Evolutionary conservation across 805 yeast genomes (phyloP), one percentile per base, ranked within the genome.

Genomic region (Isabelozyma rhagii): DNA sequence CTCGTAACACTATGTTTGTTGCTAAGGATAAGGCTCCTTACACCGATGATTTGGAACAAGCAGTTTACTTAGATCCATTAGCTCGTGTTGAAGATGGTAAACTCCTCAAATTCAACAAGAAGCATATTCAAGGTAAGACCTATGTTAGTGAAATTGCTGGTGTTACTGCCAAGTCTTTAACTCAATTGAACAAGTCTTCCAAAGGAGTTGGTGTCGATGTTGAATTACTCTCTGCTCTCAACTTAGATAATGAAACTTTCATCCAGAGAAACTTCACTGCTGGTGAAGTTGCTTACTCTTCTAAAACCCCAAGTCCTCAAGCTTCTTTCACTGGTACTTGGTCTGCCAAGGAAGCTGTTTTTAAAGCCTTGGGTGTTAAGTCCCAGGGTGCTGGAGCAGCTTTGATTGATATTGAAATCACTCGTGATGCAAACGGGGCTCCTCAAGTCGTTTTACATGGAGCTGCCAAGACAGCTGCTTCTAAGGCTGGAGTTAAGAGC

Each of bases 341-440:
- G 99, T 89, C 97, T 29, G 99, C 99, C 43, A 94, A 94, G 75
- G 99, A 94, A 76, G 99, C 99, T 41, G 97, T 92, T 36, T 94
- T 94, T 85, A 94, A 94, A 77, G 89, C 97, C 15, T 78, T 94
- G 64, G 92, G 94, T 53, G 96, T 89, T 54, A 80, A 81, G 63
- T 84, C 96, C 44, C 82, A 84, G 66, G 99, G 99, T 52, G 97
- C 93, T 13, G 99, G 98, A 53, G 98, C 99, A 39, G 78, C 96
- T 34, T 80, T 94, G 74, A 82, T 80, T 67, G 97, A 90, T 52
- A 96, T 94, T 71, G 98, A 93, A 75, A 89, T 94, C 61, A 60
- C 75, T 28, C 85, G 93, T 62, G 85, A 80, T 56, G 57, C 72
- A 45, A 83, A 83, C 49, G 92, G 92, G 48, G 96, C 89, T 46